phyloP scores from a whole-genome alignment of 176 grass and related monocot species.

The Juncus inflexus region DNA sequence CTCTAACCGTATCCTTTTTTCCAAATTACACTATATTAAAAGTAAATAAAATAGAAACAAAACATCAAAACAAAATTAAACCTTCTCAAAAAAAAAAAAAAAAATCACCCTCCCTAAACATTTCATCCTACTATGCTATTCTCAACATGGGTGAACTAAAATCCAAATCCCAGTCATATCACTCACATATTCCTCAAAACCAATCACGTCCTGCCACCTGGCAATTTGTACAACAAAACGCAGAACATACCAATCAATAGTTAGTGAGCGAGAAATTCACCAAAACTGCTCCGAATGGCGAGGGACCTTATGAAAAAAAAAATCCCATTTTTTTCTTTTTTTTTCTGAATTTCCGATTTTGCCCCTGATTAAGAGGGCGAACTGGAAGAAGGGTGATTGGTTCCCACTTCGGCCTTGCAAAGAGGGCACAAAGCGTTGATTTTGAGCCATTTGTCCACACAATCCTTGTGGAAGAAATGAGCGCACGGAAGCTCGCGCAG shows the following conservation, averaged over 20 bases:
- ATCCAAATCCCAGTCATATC: neutral
- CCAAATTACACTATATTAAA: no score
- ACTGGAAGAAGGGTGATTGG: neutral
- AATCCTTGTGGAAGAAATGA: slow-evolving; percentile 93
- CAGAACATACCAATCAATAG: neutral
- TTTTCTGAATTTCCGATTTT: slow-evolving; percentile 5
- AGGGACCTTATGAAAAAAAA: neutral
- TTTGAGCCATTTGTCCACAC: slow-evolving; percentile 98
- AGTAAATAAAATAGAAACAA: neutral
- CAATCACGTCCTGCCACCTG: neutral
- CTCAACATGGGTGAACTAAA: slow-evolving; percentile 19
- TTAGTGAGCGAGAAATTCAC: slow-evolving; percentile 19
- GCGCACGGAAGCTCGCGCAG: slow-evolving; percentile 87
- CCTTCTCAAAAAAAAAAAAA: neutral
- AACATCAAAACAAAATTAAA: neutral
- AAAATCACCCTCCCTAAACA: neutral
- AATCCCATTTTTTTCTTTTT: slow-evolving; percentile 5
- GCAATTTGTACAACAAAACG: neutral
- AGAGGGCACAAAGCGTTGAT: slow-evolving; percentile 88
- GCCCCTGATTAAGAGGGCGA: neutral
- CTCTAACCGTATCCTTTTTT: no score
- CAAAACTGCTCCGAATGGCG: slow-evolving; percentile 18
- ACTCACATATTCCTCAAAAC: slow-evolving; percentile 2
- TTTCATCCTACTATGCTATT: slow-evolving; percentile 18
- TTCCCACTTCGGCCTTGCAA: slow-evolving; percentile 79